These are phyloP conservation scores for Arctostaphylos glauca DNA, from an alignment of 148 eudicot species.

Conservation along the genomic window DNA sequence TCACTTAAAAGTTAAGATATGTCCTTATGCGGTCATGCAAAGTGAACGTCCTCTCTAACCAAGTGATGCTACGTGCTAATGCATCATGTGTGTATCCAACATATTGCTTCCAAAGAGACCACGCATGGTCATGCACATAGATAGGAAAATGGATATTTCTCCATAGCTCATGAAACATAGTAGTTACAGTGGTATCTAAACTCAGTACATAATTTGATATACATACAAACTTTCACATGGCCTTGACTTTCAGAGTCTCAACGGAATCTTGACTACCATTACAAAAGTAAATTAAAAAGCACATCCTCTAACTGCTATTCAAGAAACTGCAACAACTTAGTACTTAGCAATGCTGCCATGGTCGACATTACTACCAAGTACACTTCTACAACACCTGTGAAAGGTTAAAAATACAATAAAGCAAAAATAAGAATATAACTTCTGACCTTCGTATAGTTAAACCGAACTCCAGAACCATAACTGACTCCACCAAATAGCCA, in stretches of 20 bases:
- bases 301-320: neutral
- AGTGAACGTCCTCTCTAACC: neutral
- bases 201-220: neutral
- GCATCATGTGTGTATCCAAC: neutral
- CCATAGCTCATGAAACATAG: neutral
- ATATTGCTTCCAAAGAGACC: neutral
- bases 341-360: neutral
- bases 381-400: neutral
- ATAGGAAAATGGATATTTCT: neutral
- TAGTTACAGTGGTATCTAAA: neutral
- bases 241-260: neutral
- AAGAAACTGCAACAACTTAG: neutral
- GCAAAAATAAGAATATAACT: slow-evolving; percentile 3
- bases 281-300: neutral
- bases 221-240: neutral
- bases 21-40: neutral
- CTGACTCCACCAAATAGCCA: slow-evolving; percentile 84
- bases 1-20: neutral
- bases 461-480: slow-evolving; percentile 87
- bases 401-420: neutral
- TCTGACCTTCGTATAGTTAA: slow-evolving; percentile 74
- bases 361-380: neutral
- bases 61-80: neutral
- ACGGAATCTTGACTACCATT: neutral
- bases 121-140: neutral